Conservation (phyloP, 305 asterid genomes). For the Fraxinus paxiana region DNA sequence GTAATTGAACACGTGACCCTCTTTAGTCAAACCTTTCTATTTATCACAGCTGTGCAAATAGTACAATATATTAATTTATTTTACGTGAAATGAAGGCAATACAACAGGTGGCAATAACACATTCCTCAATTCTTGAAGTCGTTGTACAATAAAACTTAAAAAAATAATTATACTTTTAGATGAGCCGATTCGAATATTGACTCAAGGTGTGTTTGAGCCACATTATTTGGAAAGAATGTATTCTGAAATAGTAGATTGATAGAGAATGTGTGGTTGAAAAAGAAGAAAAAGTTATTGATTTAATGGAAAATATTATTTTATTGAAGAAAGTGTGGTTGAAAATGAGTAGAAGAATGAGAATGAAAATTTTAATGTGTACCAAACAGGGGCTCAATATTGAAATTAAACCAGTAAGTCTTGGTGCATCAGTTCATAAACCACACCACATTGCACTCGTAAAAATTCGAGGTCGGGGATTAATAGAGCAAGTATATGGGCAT, state of each 20-base stretch:
- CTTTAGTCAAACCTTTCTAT: constrained; percentile 27
- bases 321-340: too few relatives aligned
- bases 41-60: constrained; percentile 4
- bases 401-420: neutral
- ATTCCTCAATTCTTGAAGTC: neutral
- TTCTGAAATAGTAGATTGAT: too few relatives aligned
- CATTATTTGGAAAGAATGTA: too few relatives aligned
- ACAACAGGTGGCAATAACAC: constrained; percentile 28
- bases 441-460: neutral
- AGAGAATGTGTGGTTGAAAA: too few relatives aligned
- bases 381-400: too few relatives aligned
- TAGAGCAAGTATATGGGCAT: neutral
- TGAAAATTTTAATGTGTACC: too few relatives aligned
- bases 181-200: neutral
- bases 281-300: too few relatives aligned
- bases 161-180: neutral
- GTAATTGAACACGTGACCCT: constrained; percentile 19
- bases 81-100: constrained; percentile 14
- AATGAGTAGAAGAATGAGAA: too few relatives aligned
- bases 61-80: constrained; percentile 13
- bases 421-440: neutral
- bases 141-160: neutral
- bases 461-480: too few relatives aligned
- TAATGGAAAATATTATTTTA: too few relatives aligned
- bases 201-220: too few relatives aligned